Evolutionary conservation across 2,329 filamentous ascomycete species (phyloP), one percentile per base, ranked within the genome.

Genomic region (Penicillium sp.): DNA sequence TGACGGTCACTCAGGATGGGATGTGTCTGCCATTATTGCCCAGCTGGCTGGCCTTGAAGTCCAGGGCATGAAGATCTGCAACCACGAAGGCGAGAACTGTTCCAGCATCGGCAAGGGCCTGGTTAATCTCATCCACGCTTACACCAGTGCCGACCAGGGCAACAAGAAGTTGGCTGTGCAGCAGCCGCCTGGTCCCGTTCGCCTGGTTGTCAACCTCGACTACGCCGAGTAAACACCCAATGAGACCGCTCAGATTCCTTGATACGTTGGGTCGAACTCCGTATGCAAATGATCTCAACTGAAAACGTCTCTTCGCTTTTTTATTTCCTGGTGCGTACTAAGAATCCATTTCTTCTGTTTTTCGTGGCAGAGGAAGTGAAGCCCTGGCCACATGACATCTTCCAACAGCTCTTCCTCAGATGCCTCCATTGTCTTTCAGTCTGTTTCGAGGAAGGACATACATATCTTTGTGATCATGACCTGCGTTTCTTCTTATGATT

Each of bases 11-110:
- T 61, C 62, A 41, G 59, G 62, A 46, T 69, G 62, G 55, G 66
- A 69, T 34, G 65, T 68, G n/a, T 69, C 66, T 32, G 58, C 56
- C 39, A 69, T 69, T 42, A 51, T 59, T 39, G 63, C 62, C 19
- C 43, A 66, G 52, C 35, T 44, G 16, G 50, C 57, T 41, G 39
- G 43, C 11, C 11, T 53, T 23, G 43, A 54, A 1, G 48, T 67
- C 33, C 55, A 64, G 51, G 65, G 65, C 35, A 66, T 69, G 63
- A 52, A 54, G 41, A 65, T 69, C 36, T 67, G 62, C 42, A 47
- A 54, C 36, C 53, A 56, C 48, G 13, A 18, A 11, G 53, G 53
- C 21, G 33, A 38, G 4, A 37, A 43, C 34, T 67, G 64, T 57
- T 68, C 64, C 9, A 41, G 38, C 45, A 64, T 67, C 41, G 46